phyloP scores from a whole-genome alignment of 495 filamentous ascomycete genomes.

The Penicillium bialowiezense region DNA sequence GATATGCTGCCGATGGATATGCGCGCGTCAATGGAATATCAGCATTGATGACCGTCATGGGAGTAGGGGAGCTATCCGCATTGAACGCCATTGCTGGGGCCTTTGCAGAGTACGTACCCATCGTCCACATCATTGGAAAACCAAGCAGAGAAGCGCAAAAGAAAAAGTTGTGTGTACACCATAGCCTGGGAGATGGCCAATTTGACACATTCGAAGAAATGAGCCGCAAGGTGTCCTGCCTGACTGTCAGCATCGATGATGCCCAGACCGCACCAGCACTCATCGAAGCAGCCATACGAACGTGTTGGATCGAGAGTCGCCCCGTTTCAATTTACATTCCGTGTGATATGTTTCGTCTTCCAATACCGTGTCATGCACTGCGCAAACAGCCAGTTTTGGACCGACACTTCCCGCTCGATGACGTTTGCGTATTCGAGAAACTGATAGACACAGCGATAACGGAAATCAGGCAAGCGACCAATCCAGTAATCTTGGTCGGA shows the following conservation, averaged over 20 bases:
- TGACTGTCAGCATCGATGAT: not conserved
- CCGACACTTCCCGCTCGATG: not conserved
- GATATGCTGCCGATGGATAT: slow-evolving; percentile 22
- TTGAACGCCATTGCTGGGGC: slow-evolving; percentile 27
- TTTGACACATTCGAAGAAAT: not conserved
- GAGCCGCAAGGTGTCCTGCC: not conserved
- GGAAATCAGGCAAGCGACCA: not conserved
- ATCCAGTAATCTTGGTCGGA: not conserved
- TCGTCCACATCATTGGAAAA: slow-evolving; percentile 27
- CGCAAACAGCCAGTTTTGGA: not conserved
- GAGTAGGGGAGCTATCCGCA: slow-evolving; percentile 18
- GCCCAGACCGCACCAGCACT: slow-evolving; percentile 9
- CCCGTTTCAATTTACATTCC: slow-evolving; percentile 26
- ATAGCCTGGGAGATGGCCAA: slow-evolving; percentile 22
- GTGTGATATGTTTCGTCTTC: not conserved
- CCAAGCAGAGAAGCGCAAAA: slow-evolving; percentile 3
- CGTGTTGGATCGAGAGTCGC: slow-evolving; percentile 20
- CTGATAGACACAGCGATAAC: not conserved
- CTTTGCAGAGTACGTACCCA: slow-evolving; percentile 24
- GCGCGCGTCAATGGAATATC: slow-evolving; percentile 14
- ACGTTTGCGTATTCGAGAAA: not conserved
- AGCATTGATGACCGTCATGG: slow-evolving; percentile 7
- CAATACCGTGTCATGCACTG: not conserved
- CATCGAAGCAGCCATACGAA: slow-evolving; percentile 25
- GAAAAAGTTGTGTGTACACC: slow-evolving; percentile 11